These are phyloP conservation scores for Bjerkandera adusta DNA, from an alignment of 1,284 basidiomycete species.

Conservation along the genomic window DNA sequence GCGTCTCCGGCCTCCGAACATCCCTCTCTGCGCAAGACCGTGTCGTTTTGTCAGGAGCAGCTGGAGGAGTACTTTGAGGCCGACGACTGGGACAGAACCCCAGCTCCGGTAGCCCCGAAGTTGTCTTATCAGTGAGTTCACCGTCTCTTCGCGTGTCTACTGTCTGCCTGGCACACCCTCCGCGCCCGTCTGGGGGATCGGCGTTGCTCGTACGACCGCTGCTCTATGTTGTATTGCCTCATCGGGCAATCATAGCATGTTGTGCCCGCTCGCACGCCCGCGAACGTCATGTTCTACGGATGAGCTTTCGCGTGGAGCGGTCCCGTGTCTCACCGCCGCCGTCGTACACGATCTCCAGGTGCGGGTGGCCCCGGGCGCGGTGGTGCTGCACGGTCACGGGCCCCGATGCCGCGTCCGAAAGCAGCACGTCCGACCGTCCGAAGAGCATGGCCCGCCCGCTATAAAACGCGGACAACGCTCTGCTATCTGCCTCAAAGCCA, in stretches of 20 bases:
- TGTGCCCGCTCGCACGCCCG: background rate
- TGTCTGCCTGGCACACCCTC: background rate
- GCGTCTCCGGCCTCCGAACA: constrained; percentile 4
- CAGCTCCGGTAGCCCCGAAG: constrained; percentile 26
- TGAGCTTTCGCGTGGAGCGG: background rate
- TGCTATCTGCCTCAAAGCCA: too few species aligned
- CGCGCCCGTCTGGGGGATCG: constrained; percentile 4
- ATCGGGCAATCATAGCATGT: constrained; percentile 7
- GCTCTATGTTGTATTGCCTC: constrained; percentile 9
- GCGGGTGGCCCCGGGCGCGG: too few species aligned
- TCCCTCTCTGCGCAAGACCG: constrained; percentile 19
- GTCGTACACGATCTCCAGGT: background rate
- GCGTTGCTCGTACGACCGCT: background rate
- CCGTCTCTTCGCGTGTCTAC: background rate
- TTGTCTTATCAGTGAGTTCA: constrained; percentile 14
- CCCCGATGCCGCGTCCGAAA: too few species aligned
- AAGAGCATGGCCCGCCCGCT: background rate
- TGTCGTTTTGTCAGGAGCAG: constrained; percentile 25
- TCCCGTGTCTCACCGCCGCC: background rate
- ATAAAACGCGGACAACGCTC: background rate
- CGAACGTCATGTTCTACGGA: constrained; percentile 1
- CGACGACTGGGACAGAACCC: constrained; percentile 31
- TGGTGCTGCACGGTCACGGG: too few species aligned
- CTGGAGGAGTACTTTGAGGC: constrained; percentile 25
- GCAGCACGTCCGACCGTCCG: constrained; percentile 6